Percentiles rank a stretch among this genome's conserved stretches.
These are phyloP conservation scores for Fusarium redolens DNA, from an alignment of 2,329 filamentous ascomycete genomes.

Conservation along the genomic window DNA sequence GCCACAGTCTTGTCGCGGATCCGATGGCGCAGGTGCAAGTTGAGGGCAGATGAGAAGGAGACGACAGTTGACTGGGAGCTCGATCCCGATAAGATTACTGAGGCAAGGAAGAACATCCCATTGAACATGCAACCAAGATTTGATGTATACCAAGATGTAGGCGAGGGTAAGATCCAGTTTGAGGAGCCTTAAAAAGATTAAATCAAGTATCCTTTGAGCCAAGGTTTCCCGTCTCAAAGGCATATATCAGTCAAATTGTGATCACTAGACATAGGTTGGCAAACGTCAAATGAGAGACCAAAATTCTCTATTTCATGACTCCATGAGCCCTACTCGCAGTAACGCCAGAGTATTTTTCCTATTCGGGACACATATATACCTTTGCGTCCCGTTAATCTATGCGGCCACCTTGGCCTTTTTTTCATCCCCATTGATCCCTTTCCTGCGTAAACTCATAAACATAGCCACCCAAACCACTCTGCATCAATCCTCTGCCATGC, in stretches of 20 bases:
- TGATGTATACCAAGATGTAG: constrained; percentile 95
- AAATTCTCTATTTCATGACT: constrained; percentile 31
- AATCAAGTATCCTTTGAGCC: too few species aligned
- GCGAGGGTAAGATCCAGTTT: constrained; percentile 62
- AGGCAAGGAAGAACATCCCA: constrained; percentile 85
- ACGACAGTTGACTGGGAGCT: constrained; percentile 80
- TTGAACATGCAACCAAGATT: constrained; percentile 87
- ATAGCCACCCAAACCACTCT: constrained; percentile 22
- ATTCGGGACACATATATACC: constrained; percentile 5
- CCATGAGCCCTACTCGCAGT: constrained; percentile 12
- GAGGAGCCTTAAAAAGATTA: constrained; percentile 43
- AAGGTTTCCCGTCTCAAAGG: background rate
- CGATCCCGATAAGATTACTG: constrained; percentile 73
- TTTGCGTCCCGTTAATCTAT: constrained; percentile 33
- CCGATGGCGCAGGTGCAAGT: constrained; percentile 84
- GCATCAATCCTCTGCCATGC: background rate
- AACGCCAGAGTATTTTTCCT: constrained; percentile 22
- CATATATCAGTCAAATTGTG: background rate
- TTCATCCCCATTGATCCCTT: constrained; percentile 29
- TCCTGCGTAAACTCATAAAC: constrained; percentile 37
- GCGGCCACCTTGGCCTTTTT: constrained; percentile 26
- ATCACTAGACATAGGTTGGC: background rate
- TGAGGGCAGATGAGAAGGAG: constrained; percentile 82
- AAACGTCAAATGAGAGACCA: constrained; percentile 10
- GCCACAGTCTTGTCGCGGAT: constrained; percentile 89